phyloP scores from a whole-genome alignment of 257 asterid genomes.

The Cordia subcordata region DNA sequence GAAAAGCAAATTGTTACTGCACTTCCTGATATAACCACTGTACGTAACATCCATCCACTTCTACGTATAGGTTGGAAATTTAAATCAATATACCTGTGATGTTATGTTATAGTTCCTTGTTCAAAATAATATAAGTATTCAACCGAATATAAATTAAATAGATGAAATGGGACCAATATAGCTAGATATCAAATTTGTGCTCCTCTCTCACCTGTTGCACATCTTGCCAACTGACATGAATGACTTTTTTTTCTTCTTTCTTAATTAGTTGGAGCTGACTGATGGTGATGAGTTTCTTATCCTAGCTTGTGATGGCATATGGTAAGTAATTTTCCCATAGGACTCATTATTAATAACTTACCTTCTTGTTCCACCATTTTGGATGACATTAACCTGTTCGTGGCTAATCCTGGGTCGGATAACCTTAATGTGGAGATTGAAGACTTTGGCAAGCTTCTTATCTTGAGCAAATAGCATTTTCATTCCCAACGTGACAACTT shows the following conservation, averaged over 20 bases:
- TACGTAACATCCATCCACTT: constrained; percentile 29
- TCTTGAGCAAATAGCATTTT: too few species aligned
- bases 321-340: constrained; percentile 42
- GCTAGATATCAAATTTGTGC: not conserved
- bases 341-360: constrained; percentile 9
- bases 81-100: not conserved
- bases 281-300: constrained; percentile 85
- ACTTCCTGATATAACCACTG: constrained; percentile 71
- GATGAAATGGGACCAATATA: constrained; percentile 2
- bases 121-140: too few species aligned
- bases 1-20: constrained; percentile 90
- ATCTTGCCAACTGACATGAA: constrained; percentile 14
- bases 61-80: not conserved
- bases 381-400: too few species aligned
- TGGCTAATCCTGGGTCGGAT: too few species aligned
- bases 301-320: constrained; percentile 97
- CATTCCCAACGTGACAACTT: too few species aligned
- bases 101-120: not conserved
- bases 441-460: too few species aligned
- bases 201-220: constrained; percentile 3
- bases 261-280: constrained; percentile 63
- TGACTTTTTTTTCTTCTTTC: constrained; percentile 13
- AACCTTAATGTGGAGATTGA: too few species aligned
- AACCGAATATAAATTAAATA: not conserved
- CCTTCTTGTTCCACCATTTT: not conserved